A percentile compares a stretch with the other conserved stretches of the same genome.
Conservation (phyloP, 2,329 filamentous ascomycete genomes). For the Malbranchea cinnamomea region DNA sequence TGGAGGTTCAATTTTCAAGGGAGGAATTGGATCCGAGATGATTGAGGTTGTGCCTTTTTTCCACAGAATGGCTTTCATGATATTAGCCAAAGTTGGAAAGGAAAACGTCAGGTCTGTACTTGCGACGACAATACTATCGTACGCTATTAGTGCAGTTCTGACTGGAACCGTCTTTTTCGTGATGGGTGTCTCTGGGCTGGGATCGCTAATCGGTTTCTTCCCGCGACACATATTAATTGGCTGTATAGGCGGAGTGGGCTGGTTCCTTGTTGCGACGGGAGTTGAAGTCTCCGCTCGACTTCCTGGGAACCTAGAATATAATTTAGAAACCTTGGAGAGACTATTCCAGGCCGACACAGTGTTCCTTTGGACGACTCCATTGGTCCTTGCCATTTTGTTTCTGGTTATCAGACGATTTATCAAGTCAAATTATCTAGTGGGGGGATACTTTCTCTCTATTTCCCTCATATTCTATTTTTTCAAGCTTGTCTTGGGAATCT, state of each 20-base stretch:
- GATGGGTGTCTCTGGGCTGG: conserved; percentile 75
- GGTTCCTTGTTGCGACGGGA: conserved; percentile 82
- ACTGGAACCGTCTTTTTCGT: conserved; percentile 85
- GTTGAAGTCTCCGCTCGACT: conserved; percentile 86
- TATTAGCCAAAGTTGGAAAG: conserved; percentile 61
- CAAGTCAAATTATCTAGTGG: conserved; percentile 71
- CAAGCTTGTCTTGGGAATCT: conserved; percentile 41
- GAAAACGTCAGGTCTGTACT: conserved; percentile 74
- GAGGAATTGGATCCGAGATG: conserved; percentile 88
- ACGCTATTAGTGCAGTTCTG: conserved; percentile 76
- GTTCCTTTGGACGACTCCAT: conserved; percentile 67
- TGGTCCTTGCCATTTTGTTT: conserved; percentile 59
- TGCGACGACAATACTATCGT: conserved; percentile 85
- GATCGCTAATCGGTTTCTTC: conserved; percentile 91
- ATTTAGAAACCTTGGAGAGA: conserved; percentile 58
- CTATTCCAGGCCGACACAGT: conserved; percentile 61
- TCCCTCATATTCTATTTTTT: conserved; percentile 41
- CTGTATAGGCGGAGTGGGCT: conserved; percentile 92
- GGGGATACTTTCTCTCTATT: conserved; percentile 73
- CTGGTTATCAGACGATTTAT: conserved; percentile 63
- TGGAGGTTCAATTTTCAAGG: conserved; percentile 73
- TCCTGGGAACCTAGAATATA: conserved; percentile 71
- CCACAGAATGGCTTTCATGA: conserved; percentile 91
- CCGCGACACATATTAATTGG: conserved; percentile 91
- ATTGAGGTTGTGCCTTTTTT: conserved; percentile 99